Percentiles rank a stretch among this genome's conserved stretches.
Conservation (phyloP, 2,329 filamentous ascomycete species). For the Exophiala aquamarina region DNA sequence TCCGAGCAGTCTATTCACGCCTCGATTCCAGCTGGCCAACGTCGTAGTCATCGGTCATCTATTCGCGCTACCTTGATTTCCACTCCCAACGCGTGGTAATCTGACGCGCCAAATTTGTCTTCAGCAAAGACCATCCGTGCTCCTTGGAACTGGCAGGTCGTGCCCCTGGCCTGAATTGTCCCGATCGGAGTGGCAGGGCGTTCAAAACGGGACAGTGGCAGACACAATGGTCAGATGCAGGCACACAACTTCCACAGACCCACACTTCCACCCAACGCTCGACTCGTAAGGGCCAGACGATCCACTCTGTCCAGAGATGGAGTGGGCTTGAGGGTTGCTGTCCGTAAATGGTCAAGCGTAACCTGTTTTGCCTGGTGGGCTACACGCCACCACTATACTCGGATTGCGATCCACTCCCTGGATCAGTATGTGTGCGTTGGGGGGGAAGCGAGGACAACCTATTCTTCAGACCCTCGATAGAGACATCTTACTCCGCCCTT, state of each 20-base stretch:
- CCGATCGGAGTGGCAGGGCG: constrained; percentile 18
- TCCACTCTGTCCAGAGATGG: constrained; percentile 7
- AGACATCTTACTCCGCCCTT: constrained; percentile 3
- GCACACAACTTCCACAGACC: constrained; percentile 6
- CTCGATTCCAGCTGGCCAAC: no score
- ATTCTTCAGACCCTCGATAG: background rate
- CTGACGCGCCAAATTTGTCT: constrained; percentile 5
- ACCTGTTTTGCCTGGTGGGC: constrained; percentile 10
- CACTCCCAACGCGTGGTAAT: constrained; percentile 14
- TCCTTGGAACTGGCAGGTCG: constrained; percentile 21
- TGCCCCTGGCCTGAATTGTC: constrained; percentile 14
- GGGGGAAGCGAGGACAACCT: constrained; percentile 4
- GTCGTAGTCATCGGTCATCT: no score
- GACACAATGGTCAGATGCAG: constrained; percentile 12
- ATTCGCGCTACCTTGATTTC: background rate
- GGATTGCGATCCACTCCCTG: constrained; percentile 1
- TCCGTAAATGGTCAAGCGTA: constrained; percentile 6
- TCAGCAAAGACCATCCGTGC: constrained; percentile 15
- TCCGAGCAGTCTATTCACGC: no score
- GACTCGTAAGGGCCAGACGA: background rate
- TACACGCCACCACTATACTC: constrained; percentile 8
- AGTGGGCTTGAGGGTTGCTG: constrained; percentile 10
- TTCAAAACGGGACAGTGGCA: constrained; percentile 13
- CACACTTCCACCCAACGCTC: constrained; percentile 1
- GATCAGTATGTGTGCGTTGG: constrained; percentile 2